Conservation (phyloP, 495 filamentous ascomycete genomes). For the Hypomontagnella monticulosa region DNA sequence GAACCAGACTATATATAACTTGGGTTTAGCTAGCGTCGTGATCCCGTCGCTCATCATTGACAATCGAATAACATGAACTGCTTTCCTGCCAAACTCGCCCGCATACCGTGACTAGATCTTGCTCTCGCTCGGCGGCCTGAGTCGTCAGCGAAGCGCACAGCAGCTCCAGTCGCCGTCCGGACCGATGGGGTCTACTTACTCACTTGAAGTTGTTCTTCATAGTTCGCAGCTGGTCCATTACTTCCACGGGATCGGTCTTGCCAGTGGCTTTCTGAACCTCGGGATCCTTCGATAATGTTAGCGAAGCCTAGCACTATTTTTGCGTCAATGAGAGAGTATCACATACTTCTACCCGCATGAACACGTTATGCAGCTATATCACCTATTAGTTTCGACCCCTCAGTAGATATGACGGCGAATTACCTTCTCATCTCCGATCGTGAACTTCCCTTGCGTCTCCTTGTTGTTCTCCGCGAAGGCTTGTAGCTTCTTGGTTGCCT, state of each 20-base stretch:
- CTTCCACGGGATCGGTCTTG: slow-evolving; percentile 81
- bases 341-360: slow-evolving; percentile 88
- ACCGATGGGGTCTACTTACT: slow-evolving; percentile 47
- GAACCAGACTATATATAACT: too few species aligned
- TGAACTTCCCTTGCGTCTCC: slow-evolving; percentile 95
- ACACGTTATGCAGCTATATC: slow-evolving; percentile 88
- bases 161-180: background rate
- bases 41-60: background rate
- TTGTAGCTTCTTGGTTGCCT: slow-evolving; percentile 78
- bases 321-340: background rate
- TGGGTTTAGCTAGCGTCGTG: too few species aligned
- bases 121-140: slow-evolving; percentile 40
- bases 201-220: slow-evolving; percentile 91
- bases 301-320: background rate
- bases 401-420: background rate
- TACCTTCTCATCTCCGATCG: slow-evolving; percentile 98
- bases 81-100: background rate
- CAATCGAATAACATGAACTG: background rate
- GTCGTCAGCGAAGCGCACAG: slow-evolving; percentile 17
- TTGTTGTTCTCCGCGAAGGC: slow-evolving; percentile 80
- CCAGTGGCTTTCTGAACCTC: slow-evolving; percentile 85
- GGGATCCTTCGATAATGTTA: slow-evolving; percentile 69
- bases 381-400: slow-evolving; percentile 12
- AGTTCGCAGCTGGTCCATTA: slow-evolving; percentile 86
- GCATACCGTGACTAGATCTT: slow-evolving; percentile 31